Evolutionary conservation across 371 early-diverging fungal species (phyloP).

Genomic region (Mortierella sp.): DNA sequence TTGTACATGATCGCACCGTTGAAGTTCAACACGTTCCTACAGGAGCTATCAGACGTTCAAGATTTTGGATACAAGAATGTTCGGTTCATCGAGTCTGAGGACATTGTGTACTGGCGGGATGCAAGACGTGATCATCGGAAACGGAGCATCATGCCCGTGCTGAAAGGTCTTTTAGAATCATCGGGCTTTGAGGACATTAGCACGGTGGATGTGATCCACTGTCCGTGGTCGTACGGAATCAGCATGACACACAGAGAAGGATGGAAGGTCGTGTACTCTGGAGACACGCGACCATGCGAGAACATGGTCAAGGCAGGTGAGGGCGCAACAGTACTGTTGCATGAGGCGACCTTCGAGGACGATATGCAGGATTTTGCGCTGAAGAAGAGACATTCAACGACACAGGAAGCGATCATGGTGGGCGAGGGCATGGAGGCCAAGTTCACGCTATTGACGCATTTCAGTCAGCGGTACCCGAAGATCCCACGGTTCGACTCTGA

Average conservation of each 20-base stretch:
- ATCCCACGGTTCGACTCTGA: conserved; percentile 65
- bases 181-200: conserved; percentile 65
- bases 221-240: conserved; percentile 83
- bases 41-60: conserved; percentile 77
- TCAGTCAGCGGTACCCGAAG: conserved; percentile 96
- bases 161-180: conserved; percentile 52
- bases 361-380: conserved; percentile 84
- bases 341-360: conserved; percentile 97
- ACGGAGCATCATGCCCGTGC: neutral
- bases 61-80: conserved; percentile 64
- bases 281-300: conserved; percentile 95
- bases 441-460: conserved; percentile 94
- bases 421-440: conserved; percentile 85
- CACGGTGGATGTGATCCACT: conserved; percentile 85
- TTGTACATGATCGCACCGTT: conserved; percentile 76
- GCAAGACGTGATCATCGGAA: conserved; percentile 2
- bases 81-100: conserved; percentile 63
- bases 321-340: conserved; percentile 86
- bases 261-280: conserved; percentile 89
- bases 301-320: conserved; percentile 80
- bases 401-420: conserved; percentile 89
- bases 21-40: conserved; percentile 70
- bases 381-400: conserved; percentile 91
- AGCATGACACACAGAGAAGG: conserved; percentile 72
- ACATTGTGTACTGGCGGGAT: conserved; percentile 43